phyloP scores from a whole-genome alignment of 164 flowering plant species.

The Nymphaea thermarum region DNA sequence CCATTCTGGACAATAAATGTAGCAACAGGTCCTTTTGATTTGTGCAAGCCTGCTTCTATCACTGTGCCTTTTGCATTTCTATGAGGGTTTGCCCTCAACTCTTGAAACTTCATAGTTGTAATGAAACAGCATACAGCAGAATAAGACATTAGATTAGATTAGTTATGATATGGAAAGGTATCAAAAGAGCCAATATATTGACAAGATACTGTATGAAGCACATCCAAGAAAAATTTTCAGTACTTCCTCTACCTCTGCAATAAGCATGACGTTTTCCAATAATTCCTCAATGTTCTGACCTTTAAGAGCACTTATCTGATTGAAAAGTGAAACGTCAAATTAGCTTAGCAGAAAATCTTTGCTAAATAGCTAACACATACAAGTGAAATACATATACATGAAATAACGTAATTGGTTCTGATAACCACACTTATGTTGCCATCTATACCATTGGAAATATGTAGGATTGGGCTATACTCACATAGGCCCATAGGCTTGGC shows the following conservation, averaged over 20 bases:
- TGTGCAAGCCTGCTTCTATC: slow-evolving; percentile 88
- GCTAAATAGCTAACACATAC: too few species aligned
- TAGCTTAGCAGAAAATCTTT: too few species aligned
- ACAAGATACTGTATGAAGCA: not conserved
- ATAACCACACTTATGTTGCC: too few species aligned
- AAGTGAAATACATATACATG: too few species aligned
- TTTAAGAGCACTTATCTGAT: slow-evolving; percentile 88
- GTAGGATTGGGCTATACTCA: too few species aligned
- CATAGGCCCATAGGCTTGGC: too few species aligned
- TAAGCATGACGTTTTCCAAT: slow-evolving; percentile 84
- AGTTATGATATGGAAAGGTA: too few species aligned
- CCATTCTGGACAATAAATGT: slow-evolving; percentile 95
- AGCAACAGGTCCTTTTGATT: slow-evolving; percentile 81
- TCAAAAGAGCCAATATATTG: not conserved
- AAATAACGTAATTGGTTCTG: too few species aligned
- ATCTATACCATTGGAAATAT: too few species aligned
- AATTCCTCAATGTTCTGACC: slow-evolving; percentile 80
- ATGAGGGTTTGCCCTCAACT: slow-evolving; percentile 87
- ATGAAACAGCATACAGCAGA: slow-evolving; percentile 1
- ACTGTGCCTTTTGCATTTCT: slow-evolving; percentile 92
- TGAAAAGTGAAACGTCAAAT: not conserved
- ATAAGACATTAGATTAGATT: not conserved
- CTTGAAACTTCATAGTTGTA: slow-evolving; percentile 49
- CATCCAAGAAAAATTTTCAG: too few species aligned
- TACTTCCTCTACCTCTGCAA: slow-evolving; percentile 61